phyloP scores from a whole-genome alignment of 192 early-diverging fungal genomes.

The Endogone sp. region DNA sequence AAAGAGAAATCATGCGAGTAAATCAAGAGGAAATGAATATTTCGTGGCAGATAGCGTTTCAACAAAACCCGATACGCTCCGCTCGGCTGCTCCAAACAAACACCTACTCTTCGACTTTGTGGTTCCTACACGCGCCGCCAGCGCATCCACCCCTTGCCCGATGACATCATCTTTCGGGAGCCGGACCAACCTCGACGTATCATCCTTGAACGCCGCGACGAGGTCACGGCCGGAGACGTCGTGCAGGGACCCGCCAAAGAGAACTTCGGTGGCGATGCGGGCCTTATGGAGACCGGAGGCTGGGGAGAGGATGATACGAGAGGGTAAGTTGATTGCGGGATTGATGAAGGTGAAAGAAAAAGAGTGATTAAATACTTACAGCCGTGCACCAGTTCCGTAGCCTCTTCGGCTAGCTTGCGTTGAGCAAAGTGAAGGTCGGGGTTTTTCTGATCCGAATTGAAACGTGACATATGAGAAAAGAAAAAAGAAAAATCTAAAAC shows the following conservation, averaged over 20 bases:
- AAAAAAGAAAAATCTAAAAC: too few species aligned
- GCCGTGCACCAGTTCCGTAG: constrained; percentile 90
- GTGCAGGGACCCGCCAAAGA: constrained; percentile 64
- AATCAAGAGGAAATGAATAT: too few species aligned
- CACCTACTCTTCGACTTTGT: constrained; percentile 65
- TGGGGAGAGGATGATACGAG: constrained; percentile 16
- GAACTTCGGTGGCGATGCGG: constrained; percentile 63
- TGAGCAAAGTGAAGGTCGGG: constrained; percentile 78
- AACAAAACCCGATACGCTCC: too few species aligned
- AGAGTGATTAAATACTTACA: constrained; percentile 24
- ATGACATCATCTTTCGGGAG: constrained; percentile 35
- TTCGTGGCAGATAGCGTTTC: too few species aligned
- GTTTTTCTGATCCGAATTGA: constrained; percentile 18
- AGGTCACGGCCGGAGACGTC: constrained; percentile 50
- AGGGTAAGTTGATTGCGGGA: neutral
- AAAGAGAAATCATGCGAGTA: neutral
- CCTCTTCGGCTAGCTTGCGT: constrained; percentile 70
- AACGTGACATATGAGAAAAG: too few species aligned
- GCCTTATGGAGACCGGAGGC: constrained; percentile 58
- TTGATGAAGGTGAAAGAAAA: neutral
- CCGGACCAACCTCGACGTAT: constrained; percentile 48
- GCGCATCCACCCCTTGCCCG: constrained; percentile 49
- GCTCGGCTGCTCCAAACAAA: neutral
- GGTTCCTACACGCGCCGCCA: constrained; percentile 58
- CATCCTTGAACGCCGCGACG: constrained; percentile 67